A percentile compares a stretch with the other conserved stretches of the same genome.
Evolutionary conservation across 225 moss, liverwort and hornwort species (phyloP).

Genomic region (Ulota crispa): DNA sequence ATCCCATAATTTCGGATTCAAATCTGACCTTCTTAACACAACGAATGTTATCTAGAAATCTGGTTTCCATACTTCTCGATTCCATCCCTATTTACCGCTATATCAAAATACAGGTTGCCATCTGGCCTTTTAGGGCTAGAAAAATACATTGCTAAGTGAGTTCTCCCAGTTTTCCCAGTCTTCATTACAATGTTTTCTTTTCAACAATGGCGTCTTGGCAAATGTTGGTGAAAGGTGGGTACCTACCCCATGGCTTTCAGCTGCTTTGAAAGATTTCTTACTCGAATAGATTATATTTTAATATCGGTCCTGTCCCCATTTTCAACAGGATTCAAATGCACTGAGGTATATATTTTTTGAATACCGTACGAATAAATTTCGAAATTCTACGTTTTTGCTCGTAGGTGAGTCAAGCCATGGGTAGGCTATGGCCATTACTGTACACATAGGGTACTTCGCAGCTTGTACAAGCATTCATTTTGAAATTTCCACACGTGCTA

Average conservation of each 20-base stretch:
- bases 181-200: background rate
- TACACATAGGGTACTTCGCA: background rate
- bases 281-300: background rate
- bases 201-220: background rate
- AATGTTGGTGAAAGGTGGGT: background rate
- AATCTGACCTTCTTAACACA: background rate
- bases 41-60: background rate
- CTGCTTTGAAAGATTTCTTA: background rate
- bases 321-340: background rate
- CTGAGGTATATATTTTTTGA: background rate
- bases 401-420: background rate
- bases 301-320: background rate
- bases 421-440: background rate
- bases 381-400: background rate
- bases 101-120: background rate
- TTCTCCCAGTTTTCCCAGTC: background rate
- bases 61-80: background rate
- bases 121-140: background rate
- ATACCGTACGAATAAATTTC: background rate
- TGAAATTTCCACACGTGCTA: background rate
- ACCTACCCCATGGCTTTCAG: background rate
- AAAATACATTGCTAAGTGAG: too few relatives aligned
- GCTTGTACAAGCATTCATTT: background rate
- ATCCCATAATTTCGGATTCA: background rate
- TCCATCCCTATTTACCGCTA: background rate